Percentiles rank a stretch among this genome's conserved stretches.
These are phyloP conservation scores for Bigelowiella natans DNA, from an alignment of 78 protist species.

Conservation along the genomic window DNA sequence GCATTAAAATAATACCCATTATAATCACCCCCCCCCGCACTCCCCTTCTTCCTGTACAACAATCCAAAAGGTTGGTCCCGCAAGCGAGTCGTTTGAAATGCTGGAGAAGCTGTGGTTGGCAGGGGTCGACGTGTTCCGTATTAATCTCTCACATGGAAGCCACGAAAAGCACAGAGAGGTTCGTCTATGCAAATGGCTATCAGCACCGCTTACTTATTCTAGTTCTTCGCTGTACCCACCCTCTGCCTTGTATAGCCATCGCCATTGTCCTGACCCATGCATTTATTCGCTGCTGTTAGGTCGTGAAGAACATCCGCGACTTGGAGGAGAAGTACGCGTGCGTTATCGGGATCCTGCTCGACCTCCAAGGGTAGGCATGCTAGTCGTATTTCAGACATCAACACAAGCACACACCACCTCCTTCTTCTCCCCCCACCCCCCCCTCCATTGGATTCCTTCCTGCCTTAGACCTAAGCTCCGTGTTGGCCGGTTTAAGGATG, in stretches of 20 bases:
- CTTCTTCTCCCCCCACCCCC: no score
- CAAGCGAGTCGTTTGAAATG: neutral
- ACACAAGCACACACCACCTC: no score
- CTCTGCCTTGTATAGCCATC: no score
- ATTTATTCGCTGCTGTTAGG: neutral
- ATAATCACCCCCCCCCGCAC: no score
- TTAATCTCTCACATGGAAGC: neutral
- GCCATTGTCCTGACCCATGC: neutral
- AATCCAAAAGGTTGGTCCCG: neutral
- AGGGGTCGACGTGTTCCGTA: neutral
- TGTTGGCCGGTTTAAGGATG: neutral
- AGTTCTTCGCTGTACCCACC: no score
- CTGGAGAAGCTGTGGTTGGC: neutral
- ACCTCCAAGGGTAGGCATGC: neutral
- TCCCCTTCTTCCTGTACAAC: no score
- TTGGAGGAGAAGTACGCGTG: neutral
- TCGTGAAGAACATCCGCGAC: neutral
- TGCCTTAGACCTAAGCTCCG: neutral
- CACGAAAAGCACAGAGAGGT: neutral
- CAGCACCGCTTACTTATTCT: no score
- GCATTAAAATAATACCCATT: no score
- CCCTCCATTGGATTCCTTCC: no score
- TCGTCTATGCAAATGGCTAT: neutral
- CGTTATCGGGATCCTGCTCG: neutral
- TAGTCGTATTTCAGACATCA: neutral